A percentile compares a stretch with the other conserved stretches of the same genome.
Evolutionary conservation across 2,329 filamentous ascomycete genomes (phyloP).

Genomic region (Emmonsia crescens): DNA sequence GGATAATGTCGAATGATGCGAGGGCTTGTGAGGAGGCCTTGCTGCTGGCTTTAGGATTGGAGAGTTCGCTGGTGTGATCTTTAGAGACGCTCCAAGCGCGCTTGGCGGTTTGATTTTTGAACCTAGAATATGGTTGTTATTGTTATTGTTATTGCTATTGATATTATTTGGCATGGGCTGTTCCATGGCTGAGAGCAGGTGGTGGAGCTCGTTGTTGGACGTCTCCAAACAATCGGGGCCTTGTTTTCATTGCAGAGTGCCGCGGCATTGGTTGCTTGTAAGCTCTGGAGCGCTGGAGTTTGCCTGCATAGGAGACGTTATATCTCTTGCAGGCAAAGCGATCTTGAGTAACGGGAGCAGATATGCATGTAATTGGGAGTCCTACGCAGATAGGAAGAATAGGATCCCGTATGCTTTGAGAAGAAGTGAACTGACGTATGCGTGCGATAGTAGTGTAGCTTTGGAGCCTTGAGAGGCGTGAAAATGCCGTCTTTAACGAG

Average conservation of each 20-base stretch:
- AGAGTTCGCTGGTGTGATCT: slow-evolving; percentile 66
- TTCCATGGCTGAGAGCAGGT: slow-evolving; percentile 14
- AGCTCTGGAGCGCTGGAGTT: neutral
- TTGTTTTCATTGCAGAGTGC: slow-evolving; percentile 20
- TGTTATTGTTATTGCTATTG: neutral
- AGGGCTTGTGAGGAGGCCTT: slow-evolving; percentile 47
- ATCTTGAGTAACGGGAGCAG: neutral
- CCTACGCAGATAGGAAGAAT: neutral
- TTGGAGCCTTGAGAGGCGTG: neutral
- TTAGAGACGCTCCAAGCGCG: slow-evolving; percentile 37
- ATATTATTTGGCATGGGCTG: slow-evolving; percentile 27
- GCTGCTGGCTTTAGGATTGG: slow-evolving; percentile 54
- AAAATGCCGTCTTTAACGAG: neutral
- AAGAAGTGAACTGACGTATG: neutral
- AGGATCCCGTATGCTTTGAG: neutral
- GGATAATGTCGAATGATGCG: slow-evolving; percentile 45
- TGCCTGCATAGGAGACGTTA: neutral
- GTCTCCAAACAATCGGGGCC: slow-evolving; percentile 17
- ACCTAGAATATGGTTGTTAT: slow-evolving; percentile 15
- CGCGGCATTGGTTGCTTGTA: slow-evolving; percentile 19
- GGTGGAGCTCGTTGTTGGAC: slow-evolving; percentile 17
- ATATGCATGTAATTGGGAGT: neutral
- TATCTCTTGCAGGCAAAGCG: neutral
- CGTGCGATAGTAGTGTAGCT: neutral
- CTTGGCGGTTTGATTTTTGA: slow-evolving; percentile 26